Conservation (phyloP, 257 asterid species). For the Solanum raphanifolium region DNA sequence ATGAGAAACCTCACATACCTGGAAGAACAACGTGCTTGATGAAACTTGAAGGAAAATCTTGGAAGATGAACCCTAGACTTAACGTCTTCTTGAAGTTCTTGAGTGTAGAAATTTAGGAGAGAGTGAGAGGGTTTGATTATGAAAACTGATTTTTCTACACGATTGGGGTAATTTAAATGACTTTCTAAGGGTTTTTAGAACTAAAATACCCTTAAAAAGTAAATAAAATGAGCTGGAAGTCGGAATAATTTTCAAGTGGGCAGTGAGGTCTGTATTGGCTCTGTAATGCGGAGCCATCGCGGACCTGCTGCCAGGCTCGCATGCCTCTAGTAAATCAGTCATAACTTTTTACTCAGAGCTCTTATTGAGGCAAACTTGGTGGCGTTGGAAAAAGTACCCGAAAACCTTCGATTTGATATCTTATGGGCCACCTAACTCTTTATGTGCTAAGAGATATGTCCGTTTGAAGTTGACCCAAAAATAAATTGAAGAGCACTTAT, state of each 20-base stretch:
- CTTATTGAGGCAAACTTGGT: neutral
- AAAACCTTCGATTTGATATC: neutral
- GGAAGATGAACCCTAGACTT: neutral
- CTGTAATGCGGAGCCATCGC: neutral
- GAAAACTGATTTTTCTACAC: neutral
- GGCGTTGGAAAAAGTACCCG: neutral
- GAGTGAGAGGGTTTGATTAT: neutral
- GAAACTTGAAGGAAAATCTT: neutral
- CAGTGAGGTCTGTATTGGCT: neutral
- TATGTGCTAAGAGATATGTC: neutral
- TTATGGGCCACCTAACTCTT: neutral
- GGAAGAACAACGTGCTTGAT: neutral
- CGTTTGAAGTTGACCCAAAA: neutral
- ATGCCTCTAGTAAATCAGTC: neutral
- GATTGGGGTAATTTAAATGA: neutral
- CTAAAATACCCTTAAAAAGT: neutral
- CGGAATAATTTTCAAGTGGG: too few relatives aligned
- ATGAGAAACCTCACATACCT: neutral
- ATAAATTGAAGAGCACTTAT: neutral
- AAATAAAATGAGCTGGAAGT: too few relatives aligned
- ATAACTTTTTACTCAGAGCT: neutral
- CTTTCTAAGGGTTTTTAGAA: neutral
- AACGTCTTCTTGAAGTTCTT: neutral
- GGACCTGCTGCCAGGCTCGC: fast-evolving
- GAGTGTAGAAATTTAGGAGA: neutral